Percentiles rank a stretch among this genome's conserved stretches.
These are phyloP conservation scores for Neopestalotiopsis rosae DNA, from an alignment of 2,329 filamentous ascomycete genomes.

Conservation along the genomic window DNA sequence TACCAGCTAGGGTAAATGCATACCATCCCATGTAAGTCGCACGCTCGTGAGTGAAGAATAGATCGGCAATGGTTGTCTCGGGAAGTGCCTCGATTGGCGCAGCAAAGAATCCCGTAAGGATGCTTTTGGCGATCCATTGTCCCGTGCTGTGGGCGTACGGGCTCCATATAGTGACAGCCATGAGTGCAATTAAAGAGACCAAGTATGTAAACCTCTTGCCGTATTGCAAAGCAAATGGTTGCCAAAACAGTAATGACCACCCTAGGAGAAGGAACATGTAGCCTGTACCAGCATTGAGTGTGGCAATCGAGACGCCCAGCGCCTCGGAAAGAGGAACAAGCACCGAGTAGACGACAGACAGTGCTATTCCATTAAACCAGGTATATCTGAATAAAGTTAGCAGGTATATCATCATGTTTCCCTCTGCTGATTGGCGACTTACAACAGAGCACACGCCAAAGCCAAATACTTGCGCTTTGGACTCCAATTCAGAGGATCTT, in stretches of 20 bases:
- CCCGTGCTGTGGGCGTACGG: constrained; percentile 44
- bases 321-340: constrained; percentile 34
- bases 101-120: constrained; percentile 49
- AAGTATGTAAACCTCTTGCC: constrained; percentile 48
- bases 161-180: constrained; percentile 41
- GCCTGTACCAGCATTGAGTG: constrained; percentile 37
- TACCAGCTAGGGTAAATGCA: constrained; percentile 43
- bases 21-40: constrained; percentile 50
- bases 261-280: constrained; percentile 47
- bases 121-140: constrained; percentile 51
- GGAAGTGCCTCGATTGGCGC: constrained; percentile 52
- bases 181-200: constrained; percentile 39
- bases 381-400: constrained; percentile 37
- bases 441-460: constrained; percentile 33
- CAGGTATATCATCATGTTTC: constrained; percentile 19
- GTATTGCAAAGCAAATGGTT: constrained; percentile 51
- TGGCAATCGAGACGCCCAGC: constrained; percentile 29
- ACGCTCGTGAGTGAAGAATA: constrained; percentile 48
- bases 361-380: constrained; percentile 45
- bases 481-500: constrained; percentile 59
- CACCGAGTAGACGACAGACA: constrained; percentile 36
- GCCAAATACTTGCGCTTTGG: constrained; percentile 34
- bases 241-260: constrained; percentile 52
- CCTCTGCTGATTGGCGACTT: not conserved
- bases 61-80: constrained; percentile 48